These are phyloP conservation scores for Microcyclospora tardicrescens DNA, from an alignment of 2,329 filamentous ascomycete species.

Conservation along the genomic window DNA sequence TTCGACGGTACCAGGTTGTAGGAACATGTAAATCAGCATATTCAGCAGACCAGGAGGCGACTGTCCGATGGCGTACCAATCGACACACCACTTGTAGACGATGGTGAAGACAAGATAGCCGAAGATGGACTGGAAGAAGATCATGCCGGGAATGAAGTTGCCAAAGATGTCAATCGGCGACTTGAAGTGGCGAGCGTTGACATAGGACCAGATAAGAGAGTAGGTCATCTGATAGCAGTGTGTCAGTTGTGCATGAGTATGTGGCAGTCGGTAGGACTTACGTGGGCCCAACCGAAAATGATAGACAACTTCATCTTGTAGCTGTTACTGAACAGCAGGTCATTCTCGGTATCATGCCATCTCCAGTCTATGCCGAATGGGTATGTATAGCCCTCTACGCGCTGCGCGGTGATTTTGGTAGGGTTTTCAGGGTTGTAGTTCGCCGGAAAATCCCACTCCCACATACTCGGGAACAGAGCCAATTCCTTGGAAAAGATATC, in stretches of 20 bases:
- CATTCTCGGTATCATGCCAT: slow-evolving; percentile 94
- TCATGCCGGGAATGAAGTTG: slow-evolving; percentile 96
- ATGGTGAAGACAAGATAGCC: slow-evolving; percentile 91
- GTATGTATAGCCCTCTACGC: slow-evolving; percentile 66
- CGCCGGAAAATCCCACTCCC: slow-evolving; percentile 65
- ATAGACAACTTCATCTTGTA: slow-evolving; percentile 99
- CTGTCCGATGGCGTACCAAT: slow-evolving; percentile 59
- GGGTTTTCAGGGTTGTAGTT: slow-evolving; percentile 28
- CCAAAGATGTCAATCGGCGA: slow-evolving; percentile 91
- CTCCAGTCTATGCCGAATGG: slow-evolving; percentile 92
- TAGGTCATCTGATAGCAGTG: slow-evolving; percentile 65
- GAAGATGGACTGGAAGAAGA: slow-evolving; percentile 99
- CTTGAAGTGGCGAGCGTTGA: slow-evolving; percentile 93
- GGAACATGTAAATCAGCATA: slow-evolving; percentile 99
- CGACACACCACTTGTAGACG: slow-evolving; percentile 89
- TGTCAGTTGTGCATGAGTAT: slow-evolving; percentile 1
- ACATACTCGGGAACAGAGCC: slow-evolving; percentile 77
- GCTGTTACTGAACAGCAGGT: slow-evolving; percentile 90
- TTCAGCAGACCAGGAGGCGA: slow-evolving; percentile 82
- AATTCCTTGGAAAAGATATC: slow-evolving; percentile 92
- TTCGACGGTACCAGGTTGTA: slow-evolving; percentile 65
- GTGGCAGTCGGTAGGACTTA: slow-evolving; percentile 19
- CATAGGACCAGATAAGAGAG: slow-evolving; percentile 79
- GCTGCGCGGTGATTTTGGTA: slow-evolving; percentile 50
- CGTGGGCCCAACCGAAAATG: slow-evolving; percentile 84